Evolutionary conservation across 345 rosid species (phyloP).

Genomic region (Melaleuca alternifolia): DNA sequence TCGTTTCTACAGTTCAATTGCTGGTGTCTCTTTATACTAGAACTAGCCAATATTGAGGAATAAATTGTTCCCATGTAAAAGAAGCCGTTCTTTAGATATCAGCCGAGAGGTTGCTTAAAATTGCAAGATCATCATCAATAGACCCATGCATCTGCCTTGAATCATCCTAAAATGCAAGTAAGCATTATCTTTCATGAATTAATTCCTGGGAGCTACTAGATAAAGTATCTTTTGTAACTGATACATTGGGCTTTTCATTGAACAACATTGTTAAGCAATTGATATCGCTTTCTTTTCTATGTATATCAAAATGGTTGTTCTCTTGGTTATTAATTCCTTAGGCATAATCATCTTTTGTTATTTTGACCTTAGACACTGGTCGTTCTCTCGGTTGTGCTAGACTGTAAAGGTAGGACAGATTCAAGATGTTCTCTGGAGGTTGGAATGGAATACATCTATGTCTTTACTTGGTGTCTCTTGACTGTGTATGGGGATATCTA

Average conservation of each 20-base stretch:
- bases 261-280: not conserved
- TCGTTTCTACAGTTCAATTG: not conserved
- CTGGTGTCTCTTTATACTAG: not conserved
- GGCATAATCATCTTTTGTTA: not conserved
- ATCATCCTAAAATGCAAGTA: not conserved
- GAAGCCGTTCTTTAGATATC: not conserved
- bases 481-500: not conserved
- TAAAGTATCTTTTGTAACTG: not conserved
- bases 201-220: not conserved
- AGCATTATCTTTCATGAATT: not conserved
- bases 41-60: not conserved
- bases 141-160: not conserved
- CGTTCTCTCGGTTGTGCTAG: not conserved
- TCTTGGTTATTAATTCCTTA: too few species aligned
- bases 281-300: not conserved
- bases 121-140: not conserved
- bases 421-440: not conserved
- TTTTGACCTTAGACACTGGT: not conserved
- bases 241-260: not conserved
- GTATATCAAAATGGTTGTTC: not conserved
- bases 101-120: not conserved
- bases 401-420: not conserved
- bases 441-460: not conserved
- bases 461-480: not conserved
- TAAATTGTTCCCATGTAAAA: not conserved